Evolutionary conservation across 2,329 filamentous ascomycete species (phyloP), one percentile per base, ranked within the genome.

Genomic region (Plenodomus tracheiphilus): DNA sequence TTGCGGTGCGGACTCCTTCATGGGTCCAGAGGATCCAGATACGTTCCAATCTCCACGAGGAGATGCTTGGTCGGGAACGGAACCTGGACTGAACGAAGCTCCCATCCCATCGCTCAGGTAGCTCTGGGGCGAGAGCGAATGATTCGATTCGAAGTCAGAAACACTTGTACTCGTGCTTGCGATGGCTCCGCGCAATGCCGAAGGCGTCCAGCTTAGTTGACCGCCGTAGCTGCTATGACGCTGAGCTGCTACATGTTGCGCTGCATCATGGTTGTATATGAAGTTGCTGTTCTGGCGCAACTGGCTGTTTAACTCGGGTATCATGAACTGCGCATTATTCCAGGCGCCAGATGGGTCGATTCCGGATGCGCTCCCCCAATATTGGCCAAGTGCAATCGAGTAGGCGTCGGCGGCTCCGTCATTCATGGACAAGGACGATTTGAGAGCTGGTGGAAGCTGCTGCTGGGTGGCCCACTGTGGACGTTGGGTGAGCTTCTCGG

Each of bases 41-140:
- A 10, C 13, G 15, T 11, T 32, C 49, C 53, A 59, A 44, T 37
- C 43, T 17, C 28, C 17, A 30, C 17, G 39, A n/a, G 45, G 41
- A 8, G 44, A 53, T 15, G 22, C 28, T 30, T 51, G 44, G 15
- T 50, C 49, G 13, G 32, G 39, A 15, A 47, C 35, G 1, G 43
- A 39, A 6, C 40, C 50, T 30, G 59, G 53, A 2, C 46, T 57
- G 40, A 51, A 50, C 9, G 49, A 20, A 10, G 41, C 19, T 43
- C 49, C 32, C 28, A 53, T 11, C 13, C 42, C 43, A 2, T 64
- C 58, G 43, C 58, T 64, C 38, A 44, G 47, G 19, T 53, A 52
- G 45, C 63, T 68, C 39, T 49, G 56, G 1, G 64, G 58, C 17
- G 65, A 69, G 16, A 40, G 35, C 17, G 59, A 50, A 9, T 41